Evolutionary conservation across 2,329 filamentous ascomycete species (phyloP).

Genomic region (Exserohilum turcica): DNA sequence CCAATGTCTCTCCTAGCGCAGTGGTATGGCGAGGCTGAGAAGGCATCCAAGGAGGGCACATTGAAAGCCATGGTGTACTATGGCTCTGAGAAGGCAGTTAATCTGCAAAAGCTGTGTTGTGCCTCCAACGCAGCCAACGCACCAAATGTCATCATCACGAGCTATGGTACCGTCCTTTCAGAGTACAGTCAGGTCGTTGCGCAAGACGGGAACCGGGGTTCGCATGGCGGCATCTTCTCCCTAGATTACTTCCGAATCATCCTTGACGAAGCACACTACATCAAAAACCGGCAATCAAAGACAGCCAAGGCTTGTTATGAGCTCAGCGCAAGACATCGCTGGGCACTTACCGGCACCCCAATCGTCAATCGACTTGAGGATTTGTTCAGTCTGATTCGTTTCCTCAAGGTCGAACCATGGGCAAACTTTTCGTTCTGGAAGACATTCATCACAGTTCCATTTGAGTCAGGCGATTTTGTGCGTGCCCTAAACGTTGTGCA

Average conservation of each 20-base stretch:
- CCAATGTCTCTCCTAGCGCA: conserved; percentile 96
- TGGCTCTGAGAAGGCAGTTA: conserved; percentile 78
- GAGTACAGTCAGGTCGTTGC: conserved; percentile 79
- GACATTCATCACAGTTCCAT: conserved; percentile 96
- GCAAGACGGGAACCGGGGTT: conserved; percentile 68
- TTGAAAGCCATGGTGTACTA: conserved; percentile 91
- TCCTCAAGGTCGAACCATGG: conserved; percentile 95
- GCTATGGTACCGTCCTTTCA: conserved; percentile 88
- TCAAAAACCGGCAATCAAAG: conserved; percentile 87
- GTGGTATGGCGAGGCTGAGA: conserved; percentile 94
- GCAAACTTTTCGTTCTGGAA: conserved; percentile 99
- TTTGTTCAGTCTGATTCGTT: conserved; percentile 88
- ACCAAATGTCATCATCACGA: conserved; percentile 91
- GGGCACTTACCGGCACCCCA: conserved; percentile 92
- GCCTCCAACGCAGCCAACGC: conserved; percentile 73
- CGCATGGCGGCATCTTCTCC: conserved; percentile 77
- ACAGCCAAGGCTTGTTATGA: conserved; percentile 95
- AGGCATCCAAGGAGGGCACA: conserved; percentile 82
- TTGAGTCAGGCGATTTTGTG: conserved; percentile 93
- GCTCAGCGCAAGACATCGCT: conserved; percentile 81
- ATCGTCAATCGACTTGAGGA: conserved; percentile 97
- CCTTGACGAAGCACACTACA: conserved; percentile 91
- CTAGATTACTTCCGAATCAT: conserved; percentile 94
- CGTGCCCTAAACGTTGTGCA: conserved; percentile 95
- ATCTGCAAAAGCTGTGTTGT: conserved; percentile 80